Evolutionary conservation across 305 asterid genomes (phyloP), one percentile per base, ranked within the genome.

Genomic region (Rubia occidens): DNA sequence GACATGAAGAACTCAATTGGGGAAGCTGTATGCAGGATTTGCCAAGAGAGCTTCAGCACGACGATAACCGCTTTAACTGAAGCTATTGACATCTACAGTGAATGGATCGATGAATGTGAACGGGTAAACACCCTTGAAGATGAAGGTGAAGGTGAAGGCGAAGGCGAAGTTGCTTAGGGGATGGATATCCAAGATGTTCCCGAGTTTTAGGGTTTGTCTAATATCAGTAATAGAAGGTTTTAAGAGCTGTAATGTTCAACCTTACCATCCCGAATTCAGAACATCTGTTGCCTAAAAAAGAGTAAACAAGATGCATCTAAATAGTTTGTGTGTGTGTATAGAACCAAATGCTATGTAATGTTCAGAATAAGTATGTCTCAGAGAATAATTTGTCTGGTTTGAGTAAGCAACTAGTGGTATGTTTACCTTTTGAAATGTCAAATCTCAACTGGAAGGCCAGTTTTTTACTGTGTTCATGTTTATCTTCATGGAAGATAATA

Each of bases 51-150:
- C 87, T 93, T 85, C 79, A 93, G 97, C 87, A 93, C 92, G 77
- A 81, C 78, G 24, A 80, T 88, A 42, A 85, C 88, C 35, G 95
- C 96, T 15, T 59, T 76, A 15, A 51, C 69, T 0, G 68, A 66
- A 65, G 14, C 64, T 29, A 70, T 70, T 21, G 72, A 72, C 89
- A 86, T 95, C 76, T 93, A 93, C 71, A 83, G 96, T 69, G 98
- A 93, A 78, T 93, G 98, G 98, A 93, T 93, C 60, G 98, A 93
- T 8, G 97, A 93, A 79, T 90, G 98, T 18, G 98, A 93, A 68
- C 89, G 94, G 0, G 96, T 87, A 72, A 93, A 93, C 76, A 83
- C 76, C 73, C 77, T 26, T 15, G 96, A 90, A 71, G 98, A 86
- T 24, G 24, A 24, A 24, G 24, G 24, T 3, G 98, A 90, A 24